Percentiles rank a stretch among this genome's conserved stretches.
Conservation (phyloP, 2,329 filamentous ascomycete genomes). For the Diplodia scrobiculata region DNA sequence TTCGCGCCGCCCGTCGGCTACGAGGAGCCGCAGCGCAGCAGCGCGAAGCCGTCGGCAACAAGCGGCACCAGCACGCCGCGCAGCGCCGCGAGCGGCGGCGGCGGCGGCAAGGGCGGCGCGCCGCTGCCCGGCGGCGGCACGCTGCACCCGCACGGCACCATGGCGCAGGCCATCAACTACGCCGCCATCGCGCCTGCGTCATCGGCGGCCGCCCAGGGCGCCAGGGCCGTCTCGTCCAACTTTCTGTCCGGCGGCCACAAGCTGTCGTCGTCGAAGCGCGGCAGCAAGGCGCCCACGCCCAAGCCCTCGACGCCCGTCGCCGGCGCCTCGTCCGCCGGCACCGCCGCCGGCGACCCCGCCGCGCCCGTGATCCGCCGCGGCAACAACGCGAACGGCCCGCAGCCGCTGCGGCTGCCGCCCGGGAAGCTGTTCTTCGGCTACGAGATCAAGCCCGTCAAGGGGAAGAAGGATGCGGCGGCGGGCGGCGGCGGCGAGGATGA, state of each 20-base stretch:
- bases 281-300: slow-evolving; percentile 71
- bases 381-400: slow-evolving; percentile 72
- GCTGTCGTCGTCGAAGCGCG: slow-evolving; percentile 74
- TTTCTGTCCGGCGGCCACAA: slow-evolving; percentile 81
- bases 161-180: slow-evolving; percentile 99
- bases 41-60: slow-evolving; percentile 43
- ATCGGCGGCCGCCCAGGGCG: slow-evolving; percentile 63
- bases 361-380: slow-evolving; percentile 42
- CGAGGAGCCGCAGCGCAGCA: slow-evolving; percentile 72
- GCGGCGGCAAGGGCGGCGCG: slow-evolving; percentile 49
- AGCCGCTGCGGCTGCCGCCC: slow-evolving; percentile 78
- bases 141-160: slow-evolving; percentile 82
- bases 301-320: slow-evolving; percentile 62
- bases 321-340: slow-evolving; percentile 51
- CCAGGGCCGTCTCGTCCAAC: slow-evolving; percentile 68
- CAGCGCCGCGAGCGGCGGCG: slow-evolving; percentile 57
- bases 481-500: slow-evolving; percentile 55
- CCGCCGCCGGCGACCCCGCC: slow-evolving; percentile 32
- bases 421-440: slow-evolving; percentile 98
- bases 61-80: slow-evolving; percentile 87
- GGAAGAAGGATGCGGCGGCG: slow-evolving; percentile 64
- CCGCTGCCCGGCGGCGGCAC: slow-evolving; percentile 66
- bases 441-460: slow-evolving; percentile 84
- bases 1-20: slow-evolving; percentile 94
- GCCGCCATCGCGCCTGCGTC: slow-evolving; percentile 80